Conservation (phyloP, 805 yeast species). For the Trichomonascus vanleenenianus region DNA sequence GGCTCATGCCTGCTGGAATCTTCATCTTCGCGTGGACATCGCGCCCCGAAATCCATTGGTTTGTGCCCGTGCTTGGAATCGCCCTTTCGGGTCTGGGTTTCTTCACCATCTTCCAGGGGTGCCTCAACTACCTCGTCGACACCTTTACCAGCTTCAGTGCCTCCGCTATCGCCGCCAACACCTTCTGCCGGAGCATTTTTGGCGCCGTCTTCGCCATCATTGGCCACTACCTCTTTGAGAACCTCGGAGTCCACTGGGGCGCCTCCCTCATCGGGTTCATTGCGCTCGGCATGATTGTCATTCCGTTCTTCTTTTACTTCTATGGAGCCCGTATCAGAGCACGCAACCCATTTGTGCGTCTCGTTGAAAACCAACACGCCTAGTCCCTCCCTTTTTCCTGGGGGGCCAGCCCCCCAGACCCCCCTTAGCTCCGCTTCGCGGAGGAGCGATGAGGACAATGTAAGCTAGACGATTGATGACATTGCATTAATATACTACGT, state of each 20-base stretch:
- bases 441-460: not conserved
- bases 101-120: conserved; percentile 50
- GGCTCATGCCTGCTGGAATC: conserved; percentile 45
- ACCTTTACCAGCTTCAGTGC: conserved; percentile 52
- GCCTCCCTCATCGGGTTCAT: conserved; percentile 44
- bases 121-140: conserved; percentile 54
- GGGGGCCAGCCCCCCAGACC: no score
- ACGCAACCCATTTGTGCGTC: conserved; percentile 20
- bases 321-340: conserved; percentile 38
- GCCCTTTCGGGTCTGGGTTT: conserved; percentile 46
- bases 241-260: conserved; percentile 48
- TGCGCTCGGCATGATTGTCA: conserved; percentile 44
- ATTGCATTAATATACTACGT: no score
- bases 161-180: conserved; percentile 57
- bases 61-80: conserved; percentile 53
- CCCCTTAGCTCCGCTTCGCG: no score
- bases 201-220: conserved; percentile 59
- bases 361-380: conserved; percentile 9
- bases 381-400: not conserved
- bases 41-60: conserved; percentile 37
- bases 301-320: conserved; percentile 46
- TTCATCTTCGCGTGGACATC: conserved; percentile 62
- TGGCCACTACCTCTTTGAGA: conserved; percentile 43
- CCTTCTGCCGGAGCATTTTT: conserved; percentile 49
- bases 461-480: no score